phyloP scores from a whole-genome alignment of 2,329 filamentous ascomycete genomes.

The Fusarium drepaniforme region DNA sequence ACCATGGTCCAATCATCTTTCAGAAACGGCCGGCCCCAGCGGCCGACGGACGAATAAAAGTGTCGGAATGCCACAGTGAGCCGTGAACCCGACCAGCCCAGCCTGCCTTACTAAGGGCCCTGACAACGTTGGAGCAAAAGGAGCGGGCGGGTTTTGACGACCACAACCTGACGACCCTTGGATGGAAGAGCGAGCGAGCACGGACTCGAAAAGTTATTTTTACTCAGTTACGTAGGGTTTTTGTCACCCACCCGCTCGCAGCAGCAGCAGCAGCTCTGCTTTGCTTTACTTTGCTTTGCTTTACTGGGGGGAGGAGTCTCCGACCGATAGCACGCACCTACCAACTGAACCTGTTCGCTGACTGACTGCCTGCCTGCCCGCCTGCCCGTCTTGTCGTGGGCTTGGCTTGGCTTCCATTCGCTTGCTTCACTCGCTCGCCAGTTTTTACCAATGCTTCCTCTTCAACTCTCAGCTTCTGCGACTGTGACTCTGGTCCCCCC shows the following conservation, averaged over 20 bases:
- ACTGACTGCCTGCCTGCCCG: neutral
- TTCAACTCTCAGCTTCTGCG: conserved; percentile 9
- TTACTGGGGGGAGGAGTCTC: conserved; percentile 8
- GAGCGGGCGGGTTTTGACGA: conserved; percentile 3
- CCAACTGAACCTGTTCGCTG: conserved; percentile 14
- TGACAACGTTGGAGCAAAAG: neutral
- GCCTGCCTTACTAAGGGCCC: conserved; percentile 5
- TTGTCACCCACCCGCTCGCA: conserved; percentile 37
- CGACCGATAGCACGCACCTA: conserved; percentile 7
- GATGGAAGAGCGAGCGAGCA: conserved; percentile 24
- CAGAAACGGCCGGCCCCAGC: neutral
- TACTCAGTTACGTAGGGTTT: conserved; percentile 42
- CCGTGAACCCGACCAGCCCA: conserved; percentile 10
- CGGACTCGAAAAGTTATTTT: conserved; percentile 48
- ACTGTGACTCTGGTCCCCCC: conserved; percentile 9
- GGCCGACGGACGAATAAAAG: conserved; percentile 19
- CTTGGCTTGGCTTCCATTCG: conserved; percentile 11
- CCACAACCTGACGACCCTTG: conserved; percentile 10
- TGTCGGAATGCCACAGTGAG: conserved; percentile 16
- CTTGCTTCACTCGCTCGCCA: conserved; percentile 19
- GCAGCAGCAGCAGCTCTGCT: neutral
- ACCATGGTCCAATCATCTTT: conserved; percentile 13
- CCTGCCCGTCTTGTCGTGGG: neutral
- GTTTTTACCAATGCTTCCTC: conserved; percentile 4
- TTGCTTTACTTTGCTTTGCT: conserved; percentile 7